Percentiles rank a stretch among this genome's conserved stretches.
Conservation (phyloP, 768 basidiomycete species). For the Daedalea quercina region DNA sequence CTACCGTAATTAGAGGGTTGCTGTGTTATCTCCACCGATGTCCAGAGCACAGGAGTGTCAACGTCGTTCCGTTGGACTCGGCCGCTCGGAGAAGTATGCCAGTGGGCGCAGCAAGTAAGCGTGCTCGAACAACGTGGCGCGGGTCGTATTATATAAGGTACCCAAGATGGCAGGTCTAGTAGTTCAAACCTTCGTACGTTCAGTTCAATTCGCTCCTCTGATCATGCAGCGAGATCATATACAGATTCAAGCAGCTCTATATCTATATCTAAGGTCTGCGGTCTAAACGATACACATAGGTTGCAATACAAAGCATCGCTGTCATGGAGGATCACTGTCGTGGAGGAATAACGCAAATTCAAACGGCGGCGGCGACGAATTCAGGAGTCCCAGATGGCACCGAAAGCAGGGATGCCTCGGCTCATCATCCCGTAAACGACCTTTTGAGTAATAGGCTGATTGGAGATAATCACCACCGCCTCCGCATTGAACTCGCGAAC, state of each 20-base stretch:
- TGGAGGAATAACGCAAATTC: not conserved
- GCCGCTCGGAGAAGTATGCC: too few relatives aligned
- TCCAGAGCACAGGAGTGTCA: too few relatives aligned
- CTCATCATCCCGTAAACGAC: slow-evolving; percentile 56
- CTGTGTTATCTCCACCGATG: too few relatives aligned
- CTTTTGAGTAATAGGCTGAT: slow-evolving; percentile 49
- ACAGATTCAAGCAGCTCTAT: too few relatives aligned
- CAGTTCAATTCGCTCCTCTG: too few relatives aligned
- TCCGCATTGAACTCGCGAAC: slow-evolving; percentile 32
- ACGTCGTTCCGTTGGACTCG: too few relatives aligned
- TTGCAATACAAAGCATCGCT: not conserved
- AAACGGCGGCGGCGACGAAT: not conserved
- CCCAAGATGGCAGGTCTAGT: not conserved
- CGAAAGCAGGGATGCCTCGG: slow-evolving; percentile 54
- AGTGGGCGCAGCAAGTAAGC: too few relatives aligned
- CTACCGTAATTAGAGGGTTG: too few relatives aligned
- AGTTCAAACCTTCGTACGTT: too few relatives aligned
- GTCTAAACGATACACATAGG: not conserved
- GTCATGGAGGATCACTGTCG: too few relatives aligned
- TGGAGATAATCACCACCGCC: slow-evolving; percentile 54
- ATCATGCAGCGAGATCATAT: not conserved
- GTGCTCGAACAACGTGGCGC: not conserved
- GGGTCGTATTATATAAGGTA: not conserved
- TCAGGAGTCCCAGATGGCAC: slow-evolving; percentile 56
- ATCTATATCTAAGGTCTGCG: not conserved